Evolutionary conservation across 176 grass and related monocot genomes (phyloP).

Genomic region (Phoenix dactylifera): DNA sequence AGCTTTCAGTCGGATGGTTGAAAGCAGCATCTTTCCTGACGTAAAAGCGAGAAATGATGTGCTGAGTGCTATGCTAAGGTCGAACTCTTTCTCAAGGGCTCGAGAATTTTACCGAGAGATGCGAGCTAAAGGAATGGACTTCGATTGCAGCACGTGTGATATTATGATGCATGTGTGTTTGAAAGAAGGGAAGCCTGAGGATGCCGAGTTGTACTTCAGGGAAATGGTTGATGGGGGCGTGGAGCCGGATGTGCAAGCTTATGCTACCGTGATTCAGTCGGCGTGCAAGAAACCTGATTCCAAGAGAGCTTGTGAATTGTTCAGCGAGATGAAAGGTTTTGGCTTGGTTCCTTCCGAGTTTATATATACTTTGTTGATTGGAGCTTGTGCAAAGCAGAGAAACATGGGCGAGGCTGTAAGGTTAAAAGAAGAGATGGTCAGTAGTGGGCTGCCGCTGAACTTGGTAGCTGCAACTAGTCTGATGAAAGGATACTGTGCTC

Average conservation of each 20-base stretch:
- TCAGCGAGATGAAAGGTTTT: conserved; percentile 36
- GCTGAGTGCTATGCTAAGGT: conserved; percentile 25
- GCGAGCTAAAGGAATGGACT: conserved; percentile 27
- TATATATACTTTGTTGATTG: conserved; percentile 30
- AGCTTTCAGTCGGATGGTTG: conserved; percentile 37
- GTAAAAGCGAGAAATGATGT: conserved; percentile 41
- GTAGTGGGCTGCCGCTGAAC: conserved; percentile 35
- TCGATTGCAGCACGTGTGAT: conserved; percentile 40
- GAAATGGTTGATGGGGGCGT: conserved; percentile 40
- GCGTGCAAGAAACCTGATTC: conserved; percentile 43
- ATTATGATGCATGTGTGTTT: conserved; percentile 45
- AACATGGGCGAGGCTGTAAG: conserved; percentile 51
- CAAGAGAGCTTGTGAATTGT: conserved; percentile 19
- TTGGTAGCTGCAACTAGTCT: conserved; percentile 37
- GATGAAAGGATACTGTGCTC: conserved; percentile 60
- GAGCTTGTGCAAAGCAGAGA: conserved; percentile 43
- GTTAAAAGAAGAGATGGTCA: conserved; percentile 51
- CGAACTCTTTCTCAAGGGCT: conserved; percentile 27
- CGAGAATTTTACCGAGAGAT: conserved; percentile 39
- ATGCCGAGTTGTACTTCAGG: conserved; percentile 49
- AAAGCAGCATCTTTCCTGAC: conserved; percentile 21
- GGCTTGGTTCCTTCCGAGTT: conserved; percentile 32
- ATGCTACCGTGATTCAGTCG: conserved; percentile 15
- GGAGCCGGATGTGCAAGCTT: conserved; percentile 28
- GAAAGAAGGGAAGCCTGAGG: conserved; percentile 29